Percentiles rank a stretch among this genome's conserved stretches.
phyloP scores from a whole-genome alignment of 768 basidiomycete genomes.

The Trametes cinnabarina region DNA sequence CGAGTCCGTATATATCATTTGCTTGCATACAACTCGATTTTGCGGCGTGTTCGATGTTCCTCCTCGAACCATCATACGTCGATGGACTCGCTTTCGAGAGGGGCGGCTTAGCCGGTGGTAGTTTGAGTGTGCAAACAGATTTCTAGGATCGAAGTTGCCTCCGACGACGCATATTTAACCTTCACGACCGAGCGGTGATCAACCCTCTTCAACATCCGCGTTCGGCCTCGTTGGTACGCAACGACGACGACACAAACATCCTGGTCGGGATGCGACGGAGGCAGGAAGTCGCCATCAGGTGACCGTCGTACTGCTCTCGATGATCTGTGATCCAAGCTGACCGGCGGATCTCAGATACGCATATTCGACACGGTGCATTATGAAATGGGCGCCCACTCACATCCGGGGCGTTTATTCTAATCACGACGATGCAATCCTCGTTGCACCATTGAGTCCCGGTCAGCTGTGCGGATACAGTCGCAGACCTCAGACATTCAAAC shows the following conservation, averaged over 20 bases:
- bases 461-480: background rate
- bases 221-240: constrained; percentile 2
- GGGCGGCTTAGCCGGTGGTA: background rate
- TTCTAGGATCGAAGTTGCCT: constrained; percentile 2
- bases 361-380: background rate
- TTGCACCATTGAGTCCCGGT: background rate
- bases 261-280: background rate
- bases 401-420: background rate
- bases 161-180: background rate
- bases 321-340: constrained; percentile 16
- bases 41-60: no score
- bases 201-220: background rate
- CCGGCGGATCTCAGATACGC: constrained; percentile 14
- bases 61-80: no score
- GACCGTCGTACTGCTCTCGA: constrained; percentile 11
- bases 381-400: constrained; percentile 1
- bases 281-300: constrained; percentile 13
- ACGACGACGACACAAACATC: constrained; percentile 1
- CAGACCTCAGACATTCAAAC: background rate
- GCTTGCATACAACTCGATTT: no score
- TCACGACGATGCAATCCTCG: background rate
- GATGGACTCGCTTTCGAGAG: background rate
- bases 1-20: no score
- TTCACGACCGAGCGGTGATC: constrained; percentile 10
- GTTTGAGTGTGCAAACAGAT: constrained; percentile 2